These are phyloP conservation scores for Nicotiana otophora DNA, from an alignment of 257 asterid species.

Conservation along the genomic window DNA sequence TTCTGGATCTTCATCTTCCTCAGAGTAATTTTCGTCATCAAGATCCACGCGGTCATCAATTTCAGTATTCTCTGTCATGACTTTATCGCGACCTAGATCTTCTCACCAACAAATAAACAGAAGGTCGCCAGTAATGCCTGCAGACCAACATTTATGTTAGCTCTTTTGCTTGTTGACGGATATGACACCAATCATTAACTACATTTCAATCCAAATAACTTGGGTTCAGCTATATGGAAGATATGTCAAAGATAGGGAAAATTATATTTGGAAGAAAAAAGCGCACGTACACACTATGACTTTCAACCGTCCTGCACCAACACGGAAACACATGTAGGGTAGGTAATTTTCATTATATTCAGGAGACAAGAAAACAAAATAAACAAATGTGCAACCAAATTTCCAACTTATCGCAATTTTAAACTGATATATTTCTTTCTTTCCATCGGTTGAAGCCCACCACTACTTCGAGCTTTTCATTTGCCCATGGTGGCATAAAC, in stretches of 20 bases:
- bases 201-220: background rate
- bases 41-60: slow-evolving; percentile 86
- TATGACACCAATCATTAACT: background rate
- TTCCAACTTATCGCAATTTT: background rate
- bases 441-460: background rate
- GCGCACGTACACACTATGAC: background rate
- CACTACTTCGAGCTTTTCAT: background rate
- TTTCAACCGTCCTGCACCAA: background rate
- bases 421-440: background rate
- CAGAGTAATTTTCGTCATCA: slow-evolving; percentile 79
- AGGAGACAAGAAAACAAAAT: background rate
- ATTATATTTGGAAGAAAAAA: background rate
- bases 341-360: background rate
- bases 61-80: slow-evolving; percentile 78
- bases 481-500: background rate
- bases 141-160: slow-evolving; percentile 39
- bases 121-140: slow-evolving; percentile 40
- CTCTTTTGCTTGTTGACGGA: background rate
- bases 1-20: slow-evolving; percentile 78
- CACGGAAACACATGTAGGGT: background rate
- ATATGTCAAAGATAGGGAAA: background rate
- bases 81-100: slow-evolving; percentile 29
- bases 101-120: slow-evolving; percentile 39
- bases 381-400: background rate
- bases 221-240: background rate